Evolutionary conservation across 805 yeast genomes (phyloP).

Genomic region (Saturnispora kantuleensis): DNA sequence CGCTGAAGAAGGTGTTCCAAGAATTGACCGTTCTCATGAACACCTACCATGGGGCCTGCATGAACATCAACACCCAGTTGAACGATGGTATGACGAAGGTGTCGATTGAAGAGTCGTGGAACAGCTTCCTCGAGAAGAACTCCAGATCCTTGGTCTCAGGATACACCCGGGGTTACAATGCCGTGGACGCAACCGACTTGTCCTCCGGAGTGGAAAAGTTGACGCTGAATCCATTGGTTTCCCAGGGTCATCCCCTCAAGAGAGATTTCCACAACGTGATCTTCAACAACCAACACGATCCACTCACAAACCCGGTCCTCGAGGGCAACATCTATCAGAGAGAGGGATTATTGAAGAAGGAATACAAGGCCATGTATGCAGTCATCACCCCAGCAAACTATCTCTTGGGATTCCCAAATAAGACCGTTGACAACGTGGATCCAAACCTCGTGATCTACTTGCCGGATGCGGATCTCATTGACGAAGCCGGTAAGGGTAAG

Average conservation of each 20-base stretch:
- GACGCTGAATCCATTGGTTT: constrained; percentile 7
- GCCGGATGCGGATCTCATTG: constrained; percentile 35
- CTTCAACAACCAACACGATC: constrained; percentile 32
- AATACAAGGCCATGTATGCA: constrained; percentile 35
- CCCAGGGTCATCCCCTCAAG: constrained; percentile 19
- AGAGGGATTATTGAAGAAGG: constrained; percentile 32
- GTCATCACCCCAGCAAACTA: constrained; percentile 38
- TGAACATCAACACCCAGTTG: constrained; percentile 24
- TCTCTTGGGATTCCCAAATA: constrained; percentile 37
- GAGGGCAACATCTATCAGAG: constrained; percentile 39
- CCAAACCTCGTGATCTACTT: constrained; percentile 37
- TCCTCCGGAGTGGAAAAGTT: constrained; percentile 1
- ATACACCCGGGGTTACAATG: not conserved
- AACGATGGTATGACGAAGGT: constrained; percentile 26
- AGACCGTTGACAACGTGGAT: constrained; percentile 32
- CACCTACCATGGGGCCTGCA: constrained; percentile 23
- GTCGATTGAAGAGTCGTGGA: constrained; percentile 37
- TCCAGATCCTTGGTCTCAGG: constrained; percentile 22
- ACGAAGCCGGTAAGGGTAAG: constrained; percentile 29
- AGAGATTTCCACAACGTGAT: constrained; percentile 28
- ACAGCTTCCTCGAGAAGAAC: constrained; percentile 28
- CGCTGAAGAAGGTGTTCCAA: constrained; percentile 31
- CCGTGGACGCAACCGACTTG: no score
- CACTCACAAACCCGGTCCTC: constrained; percentile 33
- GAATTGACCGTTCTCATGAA: constrained; percentile 22